Evolutionary conservation across 192 early-diverging fungal genomes (phyloP).

Genomic region (Blastocladiella britannica): DNA sequence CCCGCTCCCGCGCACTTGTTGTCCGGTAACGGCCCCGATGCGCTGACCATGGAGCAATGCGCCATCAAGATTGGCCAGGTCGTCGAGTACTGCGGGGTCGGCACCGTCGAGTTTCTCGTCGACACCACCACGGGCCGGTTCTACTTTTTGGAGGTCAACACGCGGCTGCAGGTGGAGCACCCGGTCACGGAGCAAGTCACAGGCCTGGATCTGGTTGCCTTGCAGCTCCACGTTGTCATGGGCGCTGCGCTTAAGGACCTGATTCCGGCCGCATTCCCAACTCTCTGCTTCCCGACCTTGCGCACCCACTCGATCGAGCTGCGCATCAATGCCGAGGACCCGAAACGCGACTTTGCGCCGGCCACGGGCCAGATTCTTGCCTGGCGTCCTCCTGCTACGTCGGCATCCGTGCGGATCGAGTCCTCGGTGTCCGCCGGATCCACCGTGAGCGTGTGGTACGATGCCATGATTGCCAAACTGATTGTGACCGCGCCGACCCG

Average conservation of each 20-base stretch:
- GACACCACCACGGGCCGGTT: conserved; percentile 16
- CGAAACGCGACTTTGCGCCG: conserved; percentile 33
- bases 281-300: conserved; percentile 6
- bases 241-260: conserved; percentile 14
- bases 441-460: conserved; percentile 32
- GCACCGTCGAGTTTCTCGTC: conserved; percentile 42
- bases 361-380: conserved; percentile 29
- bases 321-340: conserved; percentile 38
- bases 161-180: conserved; percentile 46
- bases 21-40: conserved; percentile 4
- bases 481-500: conserved; percentile 34
- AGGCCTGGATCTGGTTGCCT: conserved; percentile 37
- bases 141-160: conserved; percentile 49
- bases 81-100: conserved; percentile 29
- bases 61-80: conserved; percentile 24
- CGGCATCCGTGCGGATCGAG: conserved; percentile 12
- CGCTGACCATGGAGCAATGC: conserved; percentile 13
- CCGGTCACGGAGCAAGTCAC: conserved; percentile 37
- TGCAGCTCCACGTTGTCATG: conserved; percentile 35
- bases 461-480: conserved; percentile 40
- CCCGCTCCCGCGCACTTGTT: conserved; percentile 19
- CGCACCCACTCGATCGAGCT: conserved; percentile 27
- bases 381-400: conserved; percentile 17
- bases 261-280: conserved; percentile 7
- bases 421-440: conserved; percentile 9